phyloP scores from a whole-genome alignment of 2,329 filamentous ascomycete species.

The Niveomyces coronatus region DNA sequence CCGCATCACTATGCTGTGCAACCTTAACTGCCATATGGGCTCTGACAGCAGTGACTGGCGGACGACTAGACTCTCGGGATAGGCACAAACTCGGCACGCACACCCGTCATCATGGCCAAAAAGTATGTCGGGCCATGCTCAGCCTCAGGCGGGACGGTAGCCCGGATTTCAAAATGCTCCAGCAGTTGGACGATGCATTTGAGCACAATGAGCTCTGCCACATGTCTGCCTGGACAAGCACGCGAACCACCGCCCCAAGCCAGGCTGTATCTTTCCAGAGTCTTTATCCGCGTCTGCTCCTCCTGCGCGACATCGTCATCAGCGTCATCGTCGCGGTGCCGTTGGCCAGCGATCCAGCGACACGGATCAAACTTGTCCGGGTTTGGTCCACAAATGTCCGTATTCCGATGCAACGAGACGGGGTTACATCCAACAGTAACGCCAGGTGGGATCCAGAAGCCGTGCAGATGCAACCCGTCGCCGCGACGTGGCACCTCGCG shows the following conservation, averaged over 20 bases:
- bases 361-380: constrained; percentile 33
- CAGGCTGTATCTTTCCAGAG: constrained; percentile 39
- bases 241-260: constrained; percentile 42
- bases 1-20: no score
- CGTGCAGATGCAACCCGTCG: constrained; percentile 27
- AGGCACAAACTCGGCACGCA: neutral
- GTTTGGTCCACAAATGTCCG: constrained; percentile 37
- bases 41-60: neutral
- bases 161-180: constrained; percentile 33
- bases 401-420: constrained; percentile 38
- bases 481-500: constrained; percentile 29
- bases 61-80: neutral
- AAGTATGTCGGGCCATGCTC: constrained; percentile 36
- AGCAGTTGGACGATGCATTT: constrained; percentile 34
- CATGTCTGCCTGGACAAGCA: constrained; percentile 38
- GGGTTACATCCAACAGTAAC: constrained; percentile 42
- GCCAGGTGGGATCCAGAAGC: constrained; percentile 29
- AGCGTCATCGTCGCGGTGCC: neutral
- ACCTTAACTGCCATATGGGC: neutral
- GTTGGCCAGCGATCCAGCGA: constrained; percentile 31
- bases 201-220: constrained; percentile 39
- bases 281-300: constrained; percentile 15
- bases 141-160: constrained; percentile 27
- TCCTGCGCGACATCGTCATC: constrained; percentile 15
- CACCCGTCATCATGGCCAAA: constrained; percentile 36